phyloP scores from a whole-genome alignment of 768 basidiomycete species.

The Chalciporus sphaerocephalus region DNA sequence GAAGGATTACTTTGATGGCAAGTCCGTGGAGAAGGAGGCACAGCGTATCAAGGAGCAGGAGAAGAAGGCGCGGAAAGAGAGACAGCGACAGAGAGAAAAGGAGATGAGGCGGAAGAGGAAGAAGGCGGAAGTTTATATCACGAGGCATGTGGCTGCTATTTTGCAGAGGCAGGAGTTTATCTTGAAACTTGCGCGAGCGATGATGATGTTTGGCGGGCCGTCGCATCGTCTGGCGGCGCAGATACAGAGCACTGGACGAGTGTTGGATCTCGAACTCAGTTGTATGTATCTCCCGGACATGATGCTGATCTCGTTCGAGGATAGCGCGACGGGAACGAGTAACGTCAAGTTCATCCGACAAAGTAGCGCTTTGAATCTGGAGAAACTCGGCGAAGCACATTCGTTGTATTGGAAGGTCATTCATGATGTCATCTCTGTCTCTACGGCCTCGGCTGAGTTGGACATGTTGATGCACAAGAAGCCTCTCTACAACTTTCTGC shows the following conservation, averaged over 20 bases:
- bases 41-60: conserved; percentile 16
- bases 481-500: conserved; percentile 56
- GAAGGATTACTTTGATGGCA: conserved; percentile 30
- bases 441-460: conserved; percentile 65
- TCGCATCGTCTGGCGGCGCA: conserved; percentile 80
- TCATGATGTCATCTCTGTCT: conserved; percentile 75
- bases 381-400: conserved; percentile 69
- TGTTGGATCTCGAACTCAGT: conserved; percentile 68
- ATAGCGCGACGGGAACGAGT: conserved; percentile 72
- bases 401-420: conserved; percentile 81
- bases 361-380: conserved; percentile 65
- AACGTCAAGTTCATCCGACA: conserved; percentile 78
- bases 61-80: conserved; percentile 37
- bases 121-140: conserved; percentile 77
- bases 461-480: conserved; percentile 67
- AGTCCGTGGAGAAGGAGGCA: conserved; percentile 27
- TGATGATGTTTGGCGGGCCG: conserved; percentile 89
- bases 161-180: conserved; percentile 81
- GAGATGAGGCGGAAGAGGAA: conserved; percentile 51
- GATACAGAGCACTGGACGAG: conserved; percentile 71
- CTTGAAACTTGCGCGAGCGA: conserved; percentile 74
- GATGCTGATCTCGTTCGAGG: conserved; percentile 80
- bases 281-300: conserved; percentile 75
- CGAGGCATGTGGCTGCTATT: conserved; percentile 78
- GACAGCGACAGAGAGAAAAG: conserved; percentile 29